Base-by-base conservation (phyloP, 768 basidiomycete genomes). In the Collybiopsis luxurians region DNA sequence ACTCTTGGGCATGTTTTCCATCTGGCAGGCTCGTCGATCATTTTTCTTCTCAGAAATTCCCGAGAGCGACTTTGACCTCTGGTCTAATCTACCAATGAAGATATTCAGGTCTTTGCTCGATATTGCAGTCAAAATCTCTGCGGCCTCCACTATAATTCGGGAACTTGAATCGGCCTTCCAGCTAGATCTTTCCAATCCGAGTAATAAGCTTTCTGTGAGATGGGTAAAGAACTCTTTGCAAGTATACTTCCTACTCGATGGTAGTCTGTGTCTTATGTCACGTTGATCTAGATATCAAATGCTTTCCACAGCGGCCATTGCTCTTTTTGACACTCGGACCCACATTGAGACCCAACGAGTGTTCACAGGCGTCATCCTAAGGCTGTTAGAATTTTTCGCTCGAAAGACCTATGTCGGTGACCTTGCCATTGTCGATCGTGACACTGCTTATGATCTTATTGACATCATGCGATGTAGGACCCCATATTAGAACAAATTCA, bases 51-150 rank as follows among this genome's bases (percentile, higher is more conserved):
- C 76, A 26, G 76, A 75, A 6, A 66, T 81, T 31, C 70, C 69
- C 1, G 63, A 72, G 2, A 66, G 69, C 2, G 76, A 81, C 9
- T 67, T 79, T 24, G 69, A 76, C 0, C 66, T 72, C 7, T 86
- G 83, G 83, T 66, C 79, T 26, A 67, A 74, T 23, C 68, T 74
- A 34, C 71, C 74, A 17, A 72, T 81, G 27, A 78, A 78, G 58
- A 61, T 89, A 4, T 89, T 86, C 83, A 82, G 82, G 56, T 75
- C 83, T 1, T 77, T 79, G n/a, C 67, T 81, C 13, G 88, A 91
- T 60, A 77, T 78, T 9, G 79, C 82, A 1, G 79, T 90, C 39
- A 89, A 90, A 68, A 77, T 86, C 19, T 82, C 85, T 7, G 71
- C 77, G 1, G 78, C 85, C 3, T 70, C 74, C 26, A 78, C 80